phyloP scores from a whole-genome alignment of 345 rosid genomes.

The Eutrema heterophyllum region DNA sequence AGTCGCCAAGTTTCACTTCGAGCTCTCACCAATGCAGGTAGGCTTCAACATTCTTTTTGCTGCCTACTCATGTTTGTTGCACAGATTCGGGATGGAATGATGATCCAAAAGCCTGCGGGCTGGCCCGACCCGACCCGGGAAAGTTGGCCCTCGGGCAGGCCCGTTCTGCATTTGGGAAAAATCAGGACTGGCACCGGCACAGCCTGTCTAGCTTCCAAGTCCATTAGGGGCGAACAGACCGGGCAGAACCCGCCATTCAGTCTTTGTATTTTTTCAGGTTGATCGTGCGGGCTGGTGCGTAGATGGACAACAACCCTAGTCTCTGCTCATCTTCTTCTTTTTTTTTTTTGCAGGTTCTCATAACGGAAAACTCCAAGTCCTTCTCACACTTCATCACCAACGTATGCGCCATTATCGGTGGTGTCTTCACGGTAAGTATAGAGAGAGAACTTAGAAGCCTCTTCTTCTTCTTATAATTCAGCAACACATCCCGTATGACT shows the following conservation, averaged over 20 bases:
- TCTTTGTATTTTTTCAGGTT: background rate
- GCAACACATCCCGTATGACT: background rate
- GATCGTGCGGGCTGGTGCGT: background rate
- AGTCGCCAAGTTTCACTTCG: slow-evolving; percentile 82
- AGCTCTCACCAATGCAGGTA: slow-evolving; percentile 99
- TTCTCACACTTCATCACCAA: slow-evolving; percentile 94
- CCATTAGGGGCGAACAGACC: background rate
- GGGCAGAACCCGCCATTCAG: background rate
- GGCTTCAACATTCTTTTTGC: background rate
- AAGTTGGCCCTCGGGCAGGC: background rate
- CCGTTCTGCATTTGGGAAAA: background rate
- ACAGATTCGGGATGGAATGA: background rate
- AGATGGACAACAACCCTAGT: background rate
- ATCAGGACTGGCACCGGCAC: background rate
- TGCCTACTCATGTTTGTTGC: slow-evolving; percentile 14
- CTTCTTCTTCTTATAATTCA: background rate
- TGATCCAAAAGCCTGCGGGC: background rate
- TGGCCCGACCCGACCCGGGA: background rate
- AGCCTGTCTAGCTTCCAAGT: background rate
- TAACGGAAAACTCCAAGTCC: slow-evolving; percentile 75
- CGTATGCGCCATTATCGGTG: slow-evolving; percentile 94
- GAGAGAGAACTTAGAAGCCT: slow-evolving; percentile 8
- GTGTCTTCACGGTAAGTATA: slow-evolving; percentile 90
- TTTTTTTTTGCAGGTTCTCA: slow-evolving; percentile 50
- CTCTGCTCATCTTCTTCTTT: background rate